Conservation (phyloP, 2,329 filamentous ascomycete species). For the Paecilomyces niveus region DNA sequence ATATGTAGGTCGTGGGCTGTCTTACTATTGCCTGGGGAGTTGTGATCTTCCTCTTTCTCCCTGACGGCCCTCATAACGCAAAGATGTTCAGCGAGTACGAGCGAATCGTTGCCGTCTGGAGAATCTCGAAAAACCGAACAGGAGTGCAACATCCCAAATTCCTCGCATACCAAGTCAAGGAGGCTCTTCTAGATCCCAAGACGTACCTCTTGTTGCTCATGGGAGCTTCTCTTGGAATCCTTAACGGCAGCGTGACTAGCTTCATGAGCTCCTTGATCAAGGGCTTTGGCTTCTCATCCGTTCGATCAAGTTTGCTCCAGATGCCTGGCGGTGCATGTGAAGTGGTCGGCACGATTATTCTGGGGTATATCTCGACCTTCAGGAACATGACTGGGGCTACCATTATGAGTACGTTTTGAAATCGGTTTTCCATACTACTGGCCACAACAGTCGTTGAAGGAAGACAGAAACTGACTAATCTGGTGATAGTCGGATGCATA, state of each 20-base stretch:
- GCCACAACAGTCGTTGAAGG: too few species aligned
- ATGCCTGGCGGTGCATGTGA: conserved; percentile 29
- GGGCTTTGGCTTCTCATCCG: conserved; percentile 34
- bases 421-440: not conserved
- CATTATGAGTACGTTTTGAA: conserved; percentile 19
- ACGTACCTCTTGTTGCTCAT: conserved; percentile 33
- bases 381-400: conserved; percentile 2
- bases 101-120: conserved; percentile 24
- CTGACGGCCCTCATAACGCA: conserved; percentile 22
- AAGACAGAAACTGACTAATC: conserved; percentile 15
- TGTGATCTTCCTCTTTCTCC: conserved; percentile 16
- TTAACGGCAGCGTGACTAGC: conserved; percentile 46
- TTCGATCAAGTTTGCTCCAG: conserved; percentile 20
- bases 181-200: conserved; percentile 33
- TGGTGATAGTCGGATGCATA: conserved; percentile 28
- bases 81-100: conserved; percentile 24
- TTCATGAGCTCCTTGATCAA: conserved; percentile 42
- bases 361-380: conserved; percentile 36
- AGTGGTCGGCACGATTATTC: conserved; percentile 19
- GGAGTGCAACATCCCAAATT: conserved; percentile 32
- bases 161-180: conserved; percentile 28
- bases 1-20: conserved; percentile 16
- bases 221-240: conserved; percentile 38
- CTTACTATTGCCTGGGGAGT: conserved; percentile 36
- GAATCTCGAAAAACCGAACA: conserved; percentile 36